Conservation (phyloP, 306 rosid species). For the Rosa lucieae region DNA sequence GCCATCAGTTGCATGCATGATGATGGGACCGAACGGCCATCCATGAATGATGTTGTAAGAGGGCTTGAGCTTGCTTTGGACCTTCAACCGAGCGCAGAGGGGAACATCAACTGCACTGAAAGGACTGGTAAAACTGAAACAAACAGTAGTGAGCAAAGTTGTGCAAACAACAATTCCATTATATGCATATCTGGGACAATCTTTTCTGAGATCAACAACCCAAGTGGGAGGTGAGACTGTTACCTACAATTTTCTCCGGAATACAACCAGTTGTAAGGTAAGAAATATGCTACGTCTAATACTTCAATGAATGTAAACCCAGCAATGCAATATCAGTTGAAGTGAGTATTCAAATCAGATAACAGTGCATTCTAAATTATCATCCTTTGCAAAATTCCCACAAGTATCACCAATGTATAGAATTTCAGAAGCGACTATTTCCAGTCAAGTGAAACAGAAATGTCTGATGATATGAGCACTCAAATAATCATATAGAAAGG, state of each 20-base stretch:
- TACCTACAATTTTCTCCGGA: no score
- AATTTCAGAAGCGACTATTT: no score
- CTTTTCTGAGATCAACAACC: not conserved
- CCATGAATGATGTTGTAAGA: conserved; percentile 26
- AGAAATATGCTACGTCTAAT: no score
- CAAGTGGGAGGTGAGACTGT: not conserved
- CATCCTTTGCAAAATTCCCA: no score
- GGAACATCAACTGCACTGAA: not conserved
- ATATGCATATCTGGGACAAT: not conserved
- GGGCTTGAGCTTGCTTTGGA: conserved; percentile 28
- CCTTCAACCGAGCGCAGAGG: conserved; percentile 6
- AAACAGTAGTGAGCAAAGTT: not conserved
- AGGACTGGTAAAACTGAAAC: not conserved
- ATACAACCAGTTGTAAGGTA: no score
- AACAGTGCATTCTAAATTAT: not conserved
- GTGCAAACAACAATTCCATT: not conserved
- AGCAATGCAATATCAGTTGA: no score
- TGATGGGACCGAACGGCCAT: conserved; percentile 22
- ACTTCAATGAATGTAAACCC: no score
- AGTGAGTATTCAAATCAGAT: no score
- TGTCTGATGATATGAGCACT: no score
- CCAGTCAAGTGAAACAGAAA: no score
- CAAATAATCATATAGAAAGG: no score
- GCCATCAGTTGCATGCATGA: conserved; percentile 19
- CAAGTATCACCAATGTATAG: no score